Evolutionary conservation across 441 rosid species (phyloP), one percentile per base, ranked within the genome.

Genomic region (Euphorbia celastroides): DNA sequence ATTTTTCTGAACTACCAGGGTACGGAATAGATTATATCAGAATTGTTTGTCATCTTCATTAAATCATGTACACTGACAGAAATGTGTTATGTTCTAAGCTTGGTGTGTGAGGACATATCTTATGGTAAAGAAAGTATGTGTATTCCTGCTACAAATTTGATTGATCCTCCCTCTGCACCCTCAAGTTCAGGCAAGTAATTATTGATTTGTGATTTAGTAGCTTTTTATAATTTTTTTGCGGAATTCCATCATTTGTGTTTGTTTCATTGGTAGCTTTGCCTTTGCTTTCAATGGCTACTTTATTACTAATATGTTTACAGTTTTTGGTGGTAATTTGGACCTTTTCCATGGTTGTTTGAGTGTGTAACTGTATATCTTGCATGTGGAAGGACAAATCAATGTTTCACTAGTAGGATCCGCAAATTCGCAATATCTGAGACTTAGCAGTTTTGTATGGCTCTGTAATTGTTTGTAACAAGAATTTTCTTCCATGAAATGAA

Each of bases 151-250:
- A 79, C 79, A 73, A 82, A 84, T 64, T 46, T 72, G 48, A 65
- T 75, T 68, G 83, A 81, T 78, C 78, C 80, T 62, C 74, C 81
- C 52, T 62, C 68, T 59, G 72, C 76, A 67, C 88, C 87, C 50
- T n/a, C 78, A 79, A 88, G 84, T 73, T 22, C 78, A 79, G 91
- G 87, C 74, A 72, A 86, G 82, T 72, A 68, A 25, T 20, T 1
- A 23, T 17, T 66, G 34, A 50, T 38, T 30, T 69, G 7, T 44
- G 67, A 51, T 42, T 66, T 54, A 23, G 36, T 1, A 52, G 36
- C 36, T n/a, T n/a, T n/a, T n/a, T n/a, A 42, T 17, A 0, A 11
- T 44, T 16, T 31, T 19, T 17, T 64, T 30, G 31, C 14, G 5
- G 31, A 58, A 20, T 19, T 26, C 11, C 6, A 17, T 11, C 31